Base-by-base conservation (phyloP, 192 early-diverging fungal species). In the Entomortierella beljakovae region DNA sequence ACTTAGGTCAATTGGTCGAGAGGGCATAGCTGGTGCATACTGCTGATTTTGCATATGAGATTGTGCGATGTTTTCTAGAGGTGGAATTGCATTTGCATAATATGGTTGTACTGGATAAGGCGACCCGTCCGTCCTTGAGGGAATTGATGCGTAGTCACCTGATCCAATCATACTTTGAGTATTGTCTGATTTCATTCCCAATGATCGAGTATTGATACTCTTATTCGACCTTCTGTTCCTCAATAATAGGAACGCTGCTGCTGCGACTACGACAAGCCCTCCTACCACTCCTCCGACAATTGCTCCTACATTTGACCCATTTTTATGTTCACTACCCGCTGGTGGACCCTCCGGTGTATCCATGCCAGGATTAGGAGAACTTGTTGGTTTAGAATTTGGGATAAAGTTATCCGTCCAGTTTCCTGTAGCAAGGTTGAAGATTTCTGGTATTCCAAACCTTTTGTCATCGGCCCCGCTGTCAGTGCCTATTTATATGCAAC, bases 101-200 rank as follows among this genome's bases (percentile, higher is more conserved):
- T n/a, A n/a, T 54, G 52, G 25, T 28, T 54, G 43, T 38, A 38
- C 37, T 38, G 37, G 37, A 6, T 13, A n/a, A n/a, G n/a, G n/a
- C n/a, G n/a, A n/a, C 37, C 37, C 13, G 37, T 38, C 13, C 6
- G 13, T 38, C 6, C 37, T 38, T n/a, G 68, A 49, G 1, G 57
- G 35, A 25, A 69, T 69, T 29, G 57, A 59, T 16, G 42, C 61
- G 51, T 70, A 70, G 20, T 40, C 68, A 23, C 59, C 58, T 52
- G 61, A 46, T 1, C 42, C 51, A 8, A 61, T 34, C 23, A 18
- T 31, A 3, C 46, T 55, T 7, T 52, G 46, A 29, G 42, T 49
- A 3, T 57, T 29, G 33, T 51, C 15, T 10, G 15, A 46, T 34
- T 18, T 40, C 26, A 37, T 61, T 22, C 18, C 22, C 10, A 1